Percentiles rank a stretch among this genome's conserved stretches.
Conservation (phyloP, 257 asterid genomes). For the Mitragyna speciosa region DNA sequence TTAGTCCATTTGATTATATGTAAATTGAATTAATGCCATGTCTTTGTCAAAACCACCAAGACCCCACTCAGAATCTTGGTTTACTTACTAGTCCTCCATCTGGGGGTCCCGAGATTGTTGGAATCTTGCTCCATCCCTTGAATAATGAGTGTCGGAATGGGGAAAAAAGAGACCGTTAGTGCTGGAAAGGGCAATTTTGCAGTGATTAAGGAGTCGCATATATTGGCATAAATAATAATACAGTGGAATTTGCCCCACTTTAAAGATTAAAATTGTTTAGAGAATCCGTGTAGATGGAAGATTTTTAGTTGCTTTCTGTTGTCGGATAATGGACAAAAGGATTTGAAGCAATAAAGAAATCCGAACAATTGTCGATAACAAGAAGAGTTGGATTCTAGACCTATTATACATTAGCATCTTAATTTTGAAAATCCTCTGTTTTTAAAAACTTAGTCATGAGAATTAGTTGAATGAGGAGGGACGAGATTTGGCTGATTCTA, state of each 20-base stretch:
- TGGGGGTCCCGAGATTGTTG: constrained; percentile 10
- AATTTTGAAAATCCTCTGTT: neutral
- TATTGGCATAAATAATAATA: neutral
- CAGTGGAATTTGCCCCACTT: neutral
- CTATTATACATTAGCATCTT: neutral
- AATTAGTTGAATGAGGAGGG: neutral
- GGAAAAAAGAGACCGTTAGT: neutral
- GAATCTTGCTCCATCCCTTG: constrained; percentile 7
- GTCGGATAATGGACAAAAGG: neutral
- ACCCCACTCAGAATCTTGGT: constrained; percentile 25
- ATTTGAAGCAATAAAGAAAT: too few relatives aligned
- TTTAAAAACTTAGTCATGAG: too few relatives aligned
- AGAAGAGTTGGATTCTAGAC: too few relatives aligned
- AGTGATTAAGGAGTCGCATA: neutral
- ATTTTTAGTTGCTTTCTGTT: neutral
- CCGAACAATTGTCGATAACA: too few relatives aligned
- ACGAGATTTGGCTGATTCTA: neutral
- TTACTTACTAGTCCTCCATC: neutral
- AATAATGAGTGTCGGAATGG: too few relatives aligned
- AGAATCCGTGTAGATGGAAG: too few relatives aligned
- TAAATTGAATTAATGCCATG: constrained; percentile 5
- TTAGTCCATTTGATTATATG: constrained; percentile 4
- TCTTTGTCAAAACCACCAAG: neutral
- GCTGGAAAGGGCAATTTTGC: neutral
- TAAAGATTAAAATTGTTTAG: neutral